Evolutionary conservation across 306 rosid species (phyloP).

Genomic region (Hippophae tibetana): DNA sequence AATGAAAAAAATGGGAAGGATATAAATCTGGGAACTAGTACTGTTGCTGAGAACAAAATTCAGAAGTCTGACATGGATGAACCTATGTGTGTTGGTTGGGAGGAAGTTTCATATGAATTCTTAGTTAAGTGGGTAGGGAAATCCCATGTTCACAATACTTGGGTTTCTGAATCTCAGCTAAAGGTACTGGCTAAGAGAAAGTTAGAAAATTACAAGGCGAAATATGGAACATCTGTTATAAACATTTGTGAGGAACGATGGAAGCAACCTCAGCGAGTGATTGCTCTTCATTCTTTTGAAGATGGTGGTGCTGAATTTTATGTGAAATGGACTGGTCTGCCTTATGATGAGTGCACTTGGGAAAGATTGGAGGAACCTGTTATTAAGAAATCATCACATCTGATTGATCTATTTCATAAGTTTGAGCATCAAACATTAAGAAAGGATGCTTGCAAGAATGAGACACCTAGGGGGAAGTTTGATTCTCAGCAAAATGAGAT

Average conservation of each 20-base stretch:
- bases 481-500: constrained; percentile 52
- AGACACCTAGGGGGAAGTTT: constrained; percentile 37
- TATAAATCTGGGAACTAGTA: constrained; percentile 30
- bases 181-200: constrained; percentile 92
- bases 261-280: constrained; percentile 89
- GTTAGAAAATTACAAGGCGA: constrained; percentile 93
- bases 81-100: constrained; percentile 37
- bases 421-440: constrained; percentile 58
- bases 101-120: constrained; percentile 46
- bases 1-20: constrained; percentile 31
- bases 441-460: constrained; percentile 51
- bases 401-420: constrained; percentile 48
- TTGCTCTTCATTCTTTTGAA: constrained; percentile 55
- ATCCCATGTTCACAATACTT: constrained; percentile 82
- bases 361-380: constrained; percentile 80
- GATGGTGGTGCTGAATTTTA: constrained; percentile 57
- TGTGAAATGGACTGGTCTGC: constrained; percentile 83
- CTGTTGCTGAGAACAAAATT: constrained; percentile 39
- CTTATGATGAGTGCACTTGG: constrained; percentile 97
- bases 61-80: constrained; percentile 41
- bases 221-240: constrained; percentile 73
- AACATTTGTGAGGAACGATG: constrained; percentile 86
- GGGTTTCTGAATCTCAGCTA: constrained; percentile 89
- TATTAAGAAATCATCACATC: constrained; percentile 46
- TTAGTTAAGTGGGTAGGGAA: constrained; percentile 94